Evolutionary conservation across 441 rosid species (phyloP).

Genomic region (Croton setiger): DNA sequence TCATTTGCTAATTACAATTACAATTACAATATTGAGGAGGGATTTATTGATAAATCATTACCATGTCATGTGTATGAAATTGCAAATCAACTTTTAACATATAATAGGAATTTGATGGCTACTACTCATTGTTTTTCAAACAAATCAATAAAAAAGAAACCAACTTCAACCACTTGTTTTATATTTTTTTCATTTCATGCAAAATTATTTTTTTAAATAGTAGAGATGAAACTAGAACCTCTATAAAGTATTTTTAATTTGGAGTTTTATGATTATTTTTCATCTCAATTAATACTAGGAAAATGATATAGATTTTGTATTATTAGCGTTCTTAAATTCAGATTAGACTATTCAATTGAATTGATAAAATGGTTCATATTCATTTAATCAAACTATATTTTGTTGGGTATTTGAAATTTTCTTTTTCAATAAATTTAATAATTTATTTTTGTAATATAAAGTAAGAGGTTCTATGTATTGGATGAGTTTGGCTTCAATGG

Average conservation of each 20-base stretch:
- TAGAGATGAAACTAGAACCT: slow-evolving; percentile 12
- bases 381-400: too few species aligned
- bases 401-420: too few species aligned
- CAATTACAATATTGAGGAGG: too few species aligned
- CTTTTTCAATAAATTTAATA: too few species aligned
- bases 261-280: not conserved
- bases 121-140: slow-evolving; percentile 6
- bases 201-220: not conserved
- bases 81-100: not conserved
- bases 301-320: too few species aligned
- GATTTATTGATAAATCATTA: not conserved
- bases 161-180: slow-evolving; percentile 1
- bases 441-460: too few species aligned
- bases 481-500: too few species aligned
- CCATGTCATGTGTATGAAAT: not conserved
- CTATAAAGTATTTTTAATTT: slow-evolving; percentile 1
- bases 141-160: slow-evolving; percentile 9
- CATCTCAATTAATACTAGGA: too few species aligned
- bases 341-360: too few species aligned
- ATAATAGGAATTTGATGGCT: not conserved
- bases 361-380: too few species aligned
- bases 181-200: not conserved
- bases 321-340: too few species aligned
- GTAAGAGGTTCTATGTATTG: too few species aligned
- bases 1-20: not conserved